Base-by-base conservation (phyloP, 208 protist genomes). In the Wallacemonas sp. region DNA sequence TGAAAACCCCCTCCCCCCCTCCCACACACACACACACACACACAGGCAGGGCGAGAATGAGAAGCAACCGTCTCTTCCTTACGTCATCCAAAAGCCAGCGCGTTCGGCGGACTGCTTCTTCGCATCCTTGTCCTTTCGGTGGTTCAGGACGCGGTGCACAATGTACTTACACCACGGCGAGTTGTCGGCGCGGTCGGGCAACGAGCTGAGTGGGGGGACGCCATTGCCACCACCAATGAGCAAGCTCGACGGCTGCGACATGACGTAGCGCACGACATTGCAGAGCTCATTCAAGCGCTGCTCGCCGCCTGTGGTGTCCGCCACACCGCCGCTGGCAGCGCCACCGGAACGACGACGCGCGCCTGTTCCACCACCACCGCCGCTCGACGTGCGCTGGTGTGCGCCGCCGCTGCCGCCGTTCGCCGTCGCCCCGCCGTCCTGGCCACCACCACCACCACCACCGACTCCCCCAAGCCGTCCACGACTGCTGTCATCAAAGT, bases 81-180 rank as follows among this genome's bases (percentile, higher is more conserved):
- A 59, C 52, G 52, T 31, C 3, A 8, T 29, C 52, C 52, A 59
- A 29, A 59, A 59, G 20, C 52, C 32, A 42, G 29, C 22, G 31
- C 52, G 52, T n/a, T 59, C 52, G 10, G 26, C 16, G n/a, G 31
- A 5, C 52, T 61, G 52, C 52, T 59, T 59, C 52, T 59, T 59
- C 11, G 74, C 73, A 16, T 57, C 64, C 42, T 77, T 81, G 39
- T 87, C 81, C 28, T 70, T 76, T 11, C 86, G 80, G 38, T 82
- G 83, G 36, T 72, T 59, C 16, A 92, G 61, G 16, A 92, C 79
- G 4, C 68, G 66, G 7, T 76, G 80, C 20, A 87, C 74, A 39
- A 89, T 63, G 45, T 84, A 84, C 52, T 86, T 77, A 45, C 86
- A 87, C 83, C 80, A 92, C 48, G 86, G 86, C 2, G 83, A 85